Evolutionary conservation across 2,329 filamentous ascomycete species (phyloP).

Genomic region (Orbilia quercus): DNA sequence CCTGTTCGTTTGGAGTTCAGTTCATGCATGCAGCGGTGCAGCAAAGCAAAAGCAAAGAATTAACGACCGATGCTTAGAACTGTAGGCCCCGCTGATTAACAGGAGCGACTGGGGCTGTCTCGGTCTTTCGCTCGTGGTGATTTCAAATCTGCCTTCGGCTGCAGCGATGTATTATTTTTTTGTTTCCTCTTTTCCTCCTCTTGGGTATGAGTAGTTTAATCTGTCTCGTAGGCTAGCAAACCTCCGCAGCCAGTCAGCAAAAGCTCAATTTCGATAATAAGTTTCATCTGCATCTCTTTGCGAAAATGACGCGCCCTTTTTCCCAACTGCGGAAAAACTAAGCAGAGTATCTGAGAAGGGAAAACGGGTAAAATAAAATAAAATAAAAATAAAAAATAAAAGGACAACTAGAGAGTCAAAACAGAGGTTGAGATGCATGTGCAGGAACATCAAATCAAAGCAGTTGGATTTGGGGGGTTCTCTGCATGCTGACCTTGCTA

Average conservation of each 20-base stretch:
- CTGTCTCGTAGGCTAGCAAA: constrained; percentile 22
- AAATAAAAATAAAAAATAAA: background rate
- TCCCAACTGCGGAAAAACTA: constrained; percentile 2
- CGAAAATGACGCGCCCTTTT: constrained; percentile 20
- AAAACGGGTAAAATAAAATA: background rate
- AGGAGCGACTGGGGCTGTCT: constrained; percentile 1
- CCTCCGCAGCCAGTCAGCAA: constrained; percentile 8
- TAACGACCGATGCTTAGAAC: too few relatives aligned
- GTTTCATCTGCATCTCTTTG: constrained; percentile 15
- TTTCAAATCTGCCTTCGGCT: constrained; percentile 17
- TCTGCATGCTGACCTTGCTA: constrained; percentile 19
- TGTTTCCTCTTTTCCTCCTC: background rate
- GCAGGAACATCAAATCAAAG: constrained; percentile 3
- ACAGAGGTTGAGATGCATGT: background rate
- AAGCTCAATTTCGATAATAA: constrained; percentile 4
- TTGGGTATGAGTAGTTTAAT: constrained; percentile 17
- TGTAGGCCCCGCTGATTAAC: constrained; percentile 3
- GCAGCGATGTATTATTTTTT: constrained; percentile 4
- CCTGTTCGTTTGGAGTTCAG: constrained; percentile 16
- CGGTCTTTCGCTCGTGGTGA: constrained; percentile 4
- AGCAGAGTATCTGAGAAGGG: constrained; percentile 5
- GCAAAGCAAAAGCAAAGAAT: constrained; percentile 10
- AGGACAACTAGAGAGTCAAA: too few relatives aligned
- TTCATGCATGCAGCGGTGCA: constrained; percentile 5
- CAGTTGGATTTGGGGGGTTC: constrained; percentile 17